Base-by-base conservation (phyloP, 2,329 filamentous ascomycete species). In the Salinomyces thailandicus region DNA sequence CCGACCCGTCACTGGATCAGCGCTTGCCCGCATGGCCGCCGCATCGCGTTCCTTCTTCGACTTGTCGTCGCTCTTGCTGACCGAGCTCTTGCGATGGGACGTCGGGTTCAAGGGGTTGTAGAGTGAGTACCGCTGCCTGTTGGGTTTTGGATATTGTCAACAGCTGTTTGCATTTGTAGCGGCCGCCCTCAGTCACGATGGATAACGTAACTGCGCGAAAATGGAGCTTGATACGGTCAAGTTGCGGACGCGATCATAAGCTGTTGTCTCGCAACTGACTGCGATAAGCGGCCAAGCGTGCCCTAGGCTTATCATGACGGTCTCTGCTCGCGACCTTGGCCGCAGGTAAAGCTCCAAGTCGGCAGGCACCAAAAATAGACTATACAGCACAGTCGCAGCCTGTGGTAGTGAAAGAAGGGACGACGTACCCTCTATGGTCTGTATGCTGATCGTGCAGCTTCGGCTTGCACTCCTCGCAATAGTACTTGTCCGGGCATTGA, bases 401-500 rank as follows among this genome's bases (percentile, higher is more conserved):
- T n/a, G n/a, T n/a, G n/a, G n/a, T n/a, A n/a, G n/a, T n/a, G n/a
- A 46, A 43, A 38, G 43, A 53, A 46, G 48, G 39, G 35, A 36
- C 37, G 68, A 60, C 84, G 68, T 72, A 96, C 91, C 87, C 87
- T 69, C 87, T 91, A 51, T 72, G 71, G 47, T 85, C 83, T 37
- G 72, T 77, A 52, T 78, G 79, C 46, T 94, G 79, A 56, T 79
- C 85, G 68, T 98, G 91, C 35, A 93, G 72, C 58, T 94, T 86
- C 57, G 86, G 86, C 48, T 83, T 79, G 64, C 91, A 98, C 60
- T 85, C 75, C 64, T 98, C 91, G 64, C 91, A 98, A 58, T 91
- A 98, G 66, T 98, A 98, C 61, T 96, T 87, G 37, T 96, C 89
- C 7, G 91, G 91, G 47, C 85, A 89, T 59, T 82, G 80, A 49